Evolutionary conservation across 2,329 filamentous ascomycete species (phyloP), one percentile per base, ranked within the genome.

Genomic region (Microcyclospora tardicrescens): DNA sequence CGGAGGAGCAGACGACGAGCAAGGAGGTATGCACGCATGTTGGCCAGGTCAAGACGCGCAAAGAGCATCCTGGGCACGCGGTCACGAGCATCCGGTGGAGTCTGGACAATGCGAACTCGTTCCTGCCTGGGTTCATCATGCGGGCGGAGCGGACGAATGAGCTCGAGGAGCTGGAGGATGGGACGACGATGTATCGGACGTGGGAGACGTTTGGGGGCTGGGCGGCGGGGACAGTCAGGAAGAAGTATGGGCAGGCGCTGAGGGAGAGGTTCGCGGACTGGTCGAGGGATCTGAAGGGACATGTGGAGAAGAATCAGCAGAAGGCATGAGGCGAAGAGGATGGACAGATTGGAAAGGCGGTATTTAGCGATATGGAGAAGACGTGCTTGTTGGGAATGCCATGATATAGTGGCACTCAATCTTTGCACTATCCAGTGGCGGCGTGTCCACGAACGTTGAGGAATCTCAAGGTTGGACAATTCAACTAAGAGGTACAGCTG

Each of bases 91-190:
- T 58, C 40, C 38, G 60, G 44, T 47, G 51, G 56, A 39, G 45
- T 14, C 47, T 54, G 30, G 55, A 58, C 37, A 57, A 58, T 37
- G 52, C 52, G 8, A 47, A 43, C 16, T 41, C 45, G 6, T 37
- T 53, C 15, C 40, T 58, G 9, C 55, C 56, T 1, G 46, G 45
- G 1, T 56, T 55, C 32, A 24, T 70, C 13, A 40, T 69, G 37
- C 57, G 51, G 36, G 59, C 62, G 24, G 65, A 70, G 46, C 52
- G 66, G 10, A 62, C 66, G n/a, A 66, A 69, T 44, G 67, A 69
- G 53, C 53, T 71, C 28, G 51, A 52, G 14, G 63, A 64, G 40
- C 50, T 57, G 6, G 56, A 56, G 28, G 53, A 55, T 35, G 43
- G 42, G 51, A 44, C 36, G 51, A 61, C 53, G 49, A 46, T 47